Percentiles rank a stretch among this genome's conserved stretches.
Evolutionary conservation across 179 eudicot species (phyloP).

Genomic region (Carnegiea gigantea): DNA sequence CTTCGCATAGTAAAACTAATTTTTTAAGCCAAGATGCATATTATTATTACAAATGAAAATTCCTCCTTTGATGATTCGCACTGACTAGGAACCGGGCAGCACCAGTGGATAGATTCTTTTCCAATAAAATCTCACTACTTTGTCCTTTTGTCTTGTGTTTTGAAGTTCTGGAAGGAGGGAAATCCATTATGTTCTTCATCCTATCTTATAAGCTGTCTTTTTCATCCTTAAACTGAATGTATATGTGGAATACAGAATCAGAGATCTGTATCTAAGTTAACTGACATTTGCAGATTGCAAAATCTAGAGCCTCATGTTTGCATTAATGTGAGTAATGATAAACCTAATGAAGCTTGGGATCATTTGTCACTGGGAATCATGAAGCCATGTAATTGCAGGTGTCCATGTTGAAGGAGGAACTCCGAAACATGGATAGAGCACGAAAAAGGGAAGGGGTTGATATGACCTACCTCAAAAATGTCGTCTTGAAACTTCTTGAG

Average conservation of each 20-base stretch:
- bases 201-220: not conserved
- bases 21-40: not conserved
- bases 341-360: conserved; percentile 1
- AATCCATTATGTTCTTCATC: not conserved
- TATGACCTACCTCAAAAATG: conserved; percentile 96
- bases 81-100: not conserved
- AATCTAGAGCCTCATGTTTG: not conserved
- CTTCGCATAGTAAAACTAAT: not conserved
- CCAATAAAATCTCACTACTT: not conserved
- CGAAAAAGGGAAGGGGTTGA: conserved; percentile 97
- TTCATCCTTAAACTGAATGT: not conserved
- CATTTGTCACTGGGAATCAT: conserved; percentile 10
- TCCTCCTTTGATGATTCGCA: not conserved
- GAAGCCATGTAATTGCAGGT: conserved; percentile 48
- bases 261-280: not conserved
- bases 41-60: not conserved
- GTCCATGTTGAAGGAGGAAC: conserved; percentile 93
- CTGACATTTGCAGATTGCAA: not conserved
- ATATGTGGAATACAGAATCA: not conserved
- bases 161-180: not conserved
- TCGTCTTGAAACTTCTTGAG: conserved; percentile 92
- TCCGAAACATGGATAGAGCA: conserved; percentile 86
- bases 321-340: not conserved
- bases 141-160: not conserved
- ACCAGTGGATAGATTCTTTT: not conserved